Base-by-base conservation (phyloP, 2,329 filamentous ascomycete species). In the Fusarium sp. region DNA sequence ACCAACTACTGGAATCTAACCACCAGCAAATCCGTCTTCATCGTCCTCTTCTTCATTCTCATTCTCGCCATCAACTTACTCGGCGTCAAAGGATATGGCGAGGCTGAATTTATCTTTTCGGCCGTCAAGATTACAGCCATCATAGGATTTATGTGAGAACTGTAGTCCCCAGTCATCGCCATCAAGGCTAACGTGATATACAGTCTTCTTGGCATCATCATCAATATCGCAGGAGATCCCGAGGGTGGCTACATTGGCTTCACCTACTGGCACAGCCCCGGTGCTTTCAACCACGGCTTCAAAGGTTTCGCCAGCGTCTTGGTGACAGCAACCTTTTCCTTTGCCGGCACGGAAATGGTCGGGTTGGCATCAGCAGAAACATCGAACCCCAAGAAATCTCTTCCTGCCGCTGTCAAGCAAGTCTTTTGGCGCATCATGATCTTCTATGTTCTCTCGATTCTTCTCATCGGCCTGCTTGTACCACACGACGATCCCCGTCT, bases 391-490 rank as follows among this genome's bases (percentile, higher is more conserved):
- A 84, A 89, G 52, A 91, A 94, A 72, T 90, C 89, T 1, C 82
- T 97, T 0, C 93, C 93, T 0, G 92, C 87, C 1, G 93, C 93
- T 9, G 88, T 95, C 68, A 96, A 96, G 76, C 93, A 96, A 73
- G 92, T 97, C 17, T 96, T 97, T 75, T 97, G 93, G 93, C 88
- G 93, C 65, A 96, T 97, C 70, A 86, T 87, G 4, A 81, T 96
- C 42, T 97, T 97, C 78, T 97, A 97, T 78, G 82, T 97, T 46
- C 86, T 95, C 21, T 90, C 91, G 0, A 83, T 97, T 4, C 85
- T 87, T 9, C 79, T 97, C 2, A 87, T 97, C 53, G 92, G 93
- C 15, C 81, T 96, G 1, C 80, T 96, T 2, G 92, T 97, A 0
- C 90, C 89, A 0, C 93, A 89, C 73, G 77, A 84, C 65, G 85